These are phyloP conservation scores for Aspergillus nanangensis DNA, from an alignment of 495 filamentous ascomycete species.

Conservation along the genomic window DNA sequence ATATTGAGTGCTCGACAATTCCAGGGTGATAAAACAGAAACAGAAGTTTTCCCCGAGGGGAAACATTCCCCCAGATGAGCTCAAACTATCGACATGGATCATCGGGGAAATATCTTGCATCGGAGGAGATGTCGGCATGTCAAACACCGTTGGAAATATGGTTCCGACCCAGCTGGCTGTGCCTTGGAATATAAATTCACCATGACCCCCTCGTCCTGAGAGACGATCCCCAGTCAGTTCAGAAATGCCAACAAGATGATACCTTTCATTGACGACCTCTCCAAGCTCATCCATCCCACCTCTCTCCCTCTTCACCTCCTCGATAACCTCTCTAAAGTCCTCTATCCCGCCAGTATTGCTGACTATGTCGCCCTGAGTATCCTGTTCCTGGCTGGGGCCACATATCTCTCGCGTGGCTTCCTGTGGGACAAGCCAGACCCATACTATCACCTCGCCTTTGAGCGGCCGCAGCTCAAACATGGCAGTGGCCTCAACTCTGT, in stretches of 20 bases:
- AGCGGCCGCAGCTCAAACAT: slow-evolving; percentile 32
- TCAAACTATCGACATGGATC: no score
- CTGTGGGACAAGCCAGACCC: slow-evolving; percentile 35
- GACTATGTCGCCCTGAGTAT: slow-evolving; percentile 29
- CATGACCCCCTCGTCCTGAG: background rate
- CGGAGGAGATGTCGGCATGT: no score
- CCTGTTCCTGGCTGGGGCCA: slow-evolving; percentile 20
- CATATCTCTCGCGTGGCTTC: slow-evolving; percentile 26
- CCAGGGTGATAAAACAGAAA: no score
- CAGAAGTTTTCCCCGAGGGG: no score
- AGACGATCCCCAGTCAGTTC: slow-evolving; percentile 1
- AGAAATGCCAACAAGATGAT: no score
- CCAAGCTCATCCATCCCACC: slow-evolving; percentile 10
- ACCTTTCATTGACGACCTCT: no score
- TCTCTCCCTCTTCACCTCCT: slow-evolving; percentile 20
- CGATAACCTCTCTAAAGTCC: slow-evolving; percentile 17
- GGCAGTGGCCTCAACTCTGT: slow-evolving; percentile 9
- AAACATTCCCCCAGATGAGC: no score
- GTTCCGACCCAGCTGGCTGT: background rate
- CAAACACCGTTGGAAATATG: background rate
- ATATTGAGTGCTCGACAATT: no score
- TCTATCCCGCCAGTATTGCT: slow-evolving; percentile 20
- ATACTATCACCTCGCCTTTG: slow-evolving; percentile 22
- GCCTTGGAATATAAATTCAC: background rate
- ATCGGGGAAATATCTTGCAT: no score